Evolutionary conservation across 495 filamentous ascomycete genomes (phyloP).

Genomic region (Lasiosphaeria miniovina): DNA sequence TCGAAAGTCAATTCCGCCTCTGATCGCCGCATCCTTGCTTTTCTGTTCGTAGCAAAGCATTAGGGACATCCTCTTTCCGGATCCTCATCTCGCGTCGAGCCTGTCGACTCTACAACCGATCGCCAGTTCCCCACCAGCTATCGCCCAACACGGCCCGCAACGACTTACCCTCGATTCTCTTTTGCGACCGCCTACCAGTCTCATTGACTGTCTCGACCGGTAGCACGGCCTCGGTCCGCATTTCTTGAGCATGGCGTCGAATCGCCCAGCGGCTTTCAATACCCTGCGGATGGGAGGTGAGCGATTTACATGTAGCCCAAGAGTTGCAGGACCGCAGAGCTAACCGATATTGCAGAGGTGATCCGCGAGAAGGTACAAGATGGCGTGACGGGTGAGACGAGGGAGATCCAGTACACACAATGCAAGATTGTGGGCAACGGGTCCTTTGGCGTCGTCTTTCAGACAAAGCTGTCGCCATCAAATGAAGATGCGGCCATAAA

Average conservation of each 20-base stretch:
- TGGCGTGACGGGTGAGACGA: constrained; percentile 91
- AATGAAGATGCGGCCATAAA: constrained; percentile 99
- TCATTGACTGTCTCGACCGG: constrained; percentile 22
- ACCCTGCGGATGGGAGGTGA: constrained; percentile 55
- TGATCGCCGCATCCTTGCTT: not conserved
- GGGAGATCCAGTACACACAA: constrained; percentile 96
- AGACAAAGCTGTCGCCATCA: constrained; percentile 94
- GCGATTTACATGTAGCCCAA: constrained; percentile 15
- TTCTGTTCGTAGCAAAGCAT: not conserved
- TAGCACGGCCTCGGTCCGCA: constrained; percentile 31
- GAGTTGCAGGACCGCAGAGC: not conserved
- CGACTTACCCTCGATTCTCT: constrained; percentile 27
- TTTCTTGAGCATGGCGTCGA: constrained; percentile 44
- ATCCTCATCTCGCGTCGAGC: constrained; percentile 19
- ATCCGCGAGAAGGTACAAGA: constrained; percentile 99
- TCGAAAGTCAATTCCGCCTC: not conserved
- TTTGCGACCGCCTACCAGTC: constrained; percentile 26
- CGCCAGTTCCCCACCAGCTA: constrained; percentile 26
- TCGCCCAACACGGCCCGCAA: constrained; percentile 50
- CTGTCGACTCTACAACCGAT: constrained; percentile 12
- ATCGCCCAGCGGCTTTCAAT: constrained; percentile 52
- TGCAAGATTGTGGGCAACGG: constrained; percentile 99
- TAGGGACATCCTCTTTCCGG: constrained; percentile 5
- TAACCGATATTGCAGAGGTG: constrained; percentile 62
- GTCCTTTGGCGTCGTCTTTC: constrained; percentile 97